Evolutionary conservation across 345 rosid genomes (phyloP), one percentile per base, ranked within the genome.

Genomic region (Eucalyptus rudis): DNA sequence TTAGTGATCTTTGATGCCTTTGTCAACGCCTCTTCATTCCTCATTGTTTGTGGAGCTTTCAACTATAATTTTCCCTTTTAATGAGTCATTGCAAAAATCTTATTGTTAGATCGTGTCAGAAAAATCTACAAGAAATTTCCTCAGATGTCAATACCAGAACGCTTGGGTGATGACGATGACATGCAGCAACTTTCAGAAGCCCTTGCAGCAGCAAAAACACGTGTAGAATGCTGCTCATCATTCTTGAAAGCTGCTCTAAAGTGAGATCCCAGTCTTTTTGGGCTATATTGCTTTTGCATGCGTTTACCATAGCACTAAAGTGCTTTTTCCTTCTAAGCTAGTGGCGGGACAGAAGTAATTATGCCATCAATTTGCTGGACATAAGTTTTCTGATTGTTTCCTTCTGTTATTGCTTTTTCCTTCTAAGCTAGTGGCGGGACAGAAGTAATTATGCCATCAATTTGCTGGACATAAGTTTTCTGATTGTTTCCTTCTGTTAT

Each of bases 171-270:
- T 36, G 97, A 95, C 80, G 97, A 96, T 22, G 98, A 95, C 87
- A 92, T 96, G 81, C 97, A 96, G 86, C 89, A 96, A 91, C 96
- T 98, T 90, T 86, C 94, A 31, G 98, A 96, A 93, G 96, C 97
- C 89, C 95, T 98, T 80, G 97, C 95, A 33, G 99, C 94, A 76
- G 98, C 99, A 86, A 97, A 97, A 94, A 93, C 93, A 71, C 96
- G 96, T 31, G 97, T 97, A 5, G 97, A 98, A 44, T 91, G 96
- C 89, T 95, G 99, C 93, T 90, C 95, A 86, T 93, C 99, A 9
- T 97, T 95, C 94, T 91, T 98, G 93, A 96, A 91, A 94, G 96
- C 97, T 92, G 98, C 99, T 90, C 92, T 96, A 64, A 98, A 89
- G 99, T 98, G 90, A 94, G 96, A 89, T 66, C 43, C 45, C 43